Evolutionary conservation across 2,329 filamentous ascomycete species (phyloP).

Genomic region (Pseudogymnoascus sp.): DNA sequence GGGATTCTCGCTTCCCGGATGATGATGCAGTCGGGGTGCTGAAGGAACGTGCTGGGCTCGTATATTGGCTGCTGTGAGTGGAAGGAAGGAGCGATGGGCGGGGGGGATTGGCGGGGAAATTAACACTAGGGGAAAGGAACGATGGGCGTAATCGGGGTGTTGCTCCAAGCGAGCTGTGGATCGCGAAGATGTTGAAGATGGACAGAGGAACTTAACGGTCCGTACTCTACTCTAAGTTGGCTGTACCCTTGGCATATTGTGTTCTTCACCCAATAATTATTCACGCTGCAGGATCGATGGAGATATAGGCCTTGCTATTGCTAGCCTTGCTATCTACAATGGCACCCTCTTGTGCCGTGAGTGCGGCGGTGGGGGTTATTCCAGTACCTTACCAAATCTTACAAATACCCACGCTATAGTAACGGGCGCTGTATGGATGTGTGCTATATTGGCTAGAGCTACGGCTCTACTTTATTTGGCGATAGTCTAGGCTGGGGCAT

Average conservation of each 20-base stretch:
- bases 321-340: background rate
- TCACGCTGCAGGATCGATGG: background rate
- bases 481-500: background rate
- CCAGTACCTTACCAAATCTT: background rate
- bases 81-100: background rate
- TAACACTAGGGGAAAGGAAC: background rate
- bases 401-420: background rate
- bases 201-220: background rate
- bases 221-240: background rate
- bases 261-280: background rate
- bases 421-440: background rate
- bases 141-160: background rate
- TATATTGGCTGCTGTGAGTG: background rate
- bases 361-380: no score
- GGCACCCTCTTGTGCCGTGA: background rate
- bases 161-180: background rate
- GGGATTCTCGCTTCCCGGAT: background rate
- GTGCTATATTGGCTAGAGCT: background rate
- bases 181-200: background rate
- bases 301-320: background rate
- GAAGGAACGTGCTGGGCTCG: background rate
- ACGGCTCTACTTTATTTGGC: background rate
- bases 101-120: background rate
- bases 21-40: background rate
- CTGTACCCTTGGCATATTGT: background rate